Evolutionary conservation across 2,329 filamentous ascomycete genomes (phyloP).

Genomic region (Canariomyces notabilis): DNA sequence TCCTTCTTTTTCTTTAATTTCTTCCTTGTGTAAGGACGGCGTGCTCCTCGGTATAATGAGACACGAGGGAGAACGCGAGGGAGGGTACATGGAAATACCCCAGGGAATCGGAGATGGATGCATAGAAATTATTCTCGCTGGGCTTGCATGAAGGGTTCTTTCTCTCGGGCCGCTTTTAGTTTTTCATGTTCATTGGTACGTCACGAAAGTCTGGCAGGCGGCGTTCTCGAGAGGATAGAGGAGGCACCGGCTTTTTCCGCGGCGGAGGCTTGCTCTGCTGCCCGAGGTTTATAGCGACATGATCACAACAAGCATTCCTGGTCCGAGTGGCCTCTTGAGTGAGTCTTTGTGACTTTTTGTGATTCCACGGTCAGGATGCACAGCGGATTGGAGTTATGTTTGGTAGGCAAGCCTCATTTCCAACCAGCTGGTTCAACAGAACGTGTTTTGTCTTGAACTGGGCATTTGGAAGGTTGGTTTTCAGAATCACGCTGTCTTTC

Average conservation of each 20-base stretch:
- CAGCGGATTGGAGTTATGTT: no score
- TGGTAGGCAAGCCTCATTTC: no score
- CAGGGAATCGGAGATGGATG: constrained; percentile 4
- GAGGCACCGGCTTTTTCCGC: constrained; percentile 19
- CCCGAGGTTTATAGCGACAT: constrained; percentile 11
- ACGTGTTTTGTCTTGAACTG: no score
- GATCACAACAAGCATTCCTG: constrained; percentile 18
- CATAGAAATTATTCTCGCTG: constrained; percentile 13
- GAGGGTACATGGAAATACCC: constrained; percentile 15
- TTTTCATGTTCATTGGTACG: constrained; percentile 12
- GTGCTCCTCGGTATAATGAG: constrained; percentile 11
- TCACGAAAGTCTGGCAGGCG: constrained; percentile 17
- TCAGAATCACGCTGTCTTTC: no score
- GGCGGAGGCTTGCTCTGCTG: constrained; percentile 10
- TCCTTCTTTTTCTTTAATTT: no score
- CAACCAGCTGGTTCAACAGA: no score
- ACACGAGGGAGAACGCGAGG: constrained; percentile 4
- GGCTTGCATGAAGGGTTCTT: constrained; percentile 20
- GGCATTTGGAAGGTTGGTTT: no score
- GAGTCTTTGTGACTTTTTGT: constrained; percentile 7
- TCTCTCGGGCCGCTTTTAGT: constrained; percentile 10
- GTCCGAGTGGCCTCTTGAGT: no score
- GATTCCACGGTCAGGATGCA: background rate
- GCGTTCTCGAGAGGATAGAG: constrained; percentile 25
- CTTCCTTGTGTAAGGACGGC: no score